Evolutionary conservation across 352 stramenopile species (phyloP).

Genomic region (Phytophthora uliginosa): DNA sequence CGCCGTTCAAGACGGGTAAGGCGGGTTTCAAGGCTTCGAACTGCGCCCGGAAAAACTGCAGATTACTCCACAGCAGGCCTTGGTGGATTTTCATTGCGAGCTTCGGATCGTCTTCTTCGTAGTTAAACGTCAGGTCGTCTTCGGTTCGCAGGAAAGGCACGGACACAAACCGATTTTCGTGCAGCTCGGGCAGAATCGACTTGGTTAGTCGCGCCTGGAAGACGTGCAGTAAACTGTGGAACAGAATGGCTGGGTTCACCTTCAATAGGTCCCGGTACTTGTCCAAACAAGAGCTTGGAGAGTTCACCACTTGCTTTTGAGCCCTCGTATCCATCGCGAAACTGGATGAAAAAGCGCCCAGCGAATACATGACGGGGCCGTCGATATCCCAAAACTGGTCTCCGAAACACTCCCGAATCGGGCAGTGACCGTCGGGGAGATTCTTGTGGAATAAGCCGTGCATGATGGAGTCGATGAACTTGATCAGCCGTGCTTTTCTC

Average conservation of each 20-base stretch:
- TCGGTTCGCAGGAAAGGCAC: constrained; percentile 67
- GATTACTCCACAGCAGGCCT: constrained; percentile 48
- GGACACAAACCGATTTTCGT: constrained; percentile 64
- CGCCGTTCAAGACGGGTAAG: constrained; percentile 18
- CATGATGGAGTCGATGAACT: constrained; percentile 81
- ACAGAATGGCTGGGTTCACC: constrained; percentile 66
- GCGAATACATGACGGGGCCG: constrained; percentile 64
- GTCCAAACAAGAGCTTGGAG: constrained; percentile 31
- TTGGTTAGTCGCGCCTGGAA: constrained; percentile 66
- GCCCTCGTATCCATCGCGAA: constrained; percentile 53
- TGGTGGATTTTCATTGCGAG: constrained; percentile 56
- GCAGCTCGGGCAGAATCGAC: constrained; percentile 61
- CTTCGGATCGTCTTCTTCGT: constrained; percentile 60
- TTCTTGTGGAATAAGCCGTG: constrained; percentile 68
- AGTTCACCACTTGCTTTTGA: constrained; percentile 23
- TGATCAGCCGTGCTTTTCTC: constrained; percentile 63
- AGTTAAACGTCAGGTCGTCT: constrained; percentile 63
- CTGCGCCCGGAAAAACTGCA: constrained; percentile 70
- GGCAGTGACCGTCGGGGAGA: constrained; percentile 31
- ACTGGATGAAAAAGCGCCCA: constrained; percentile 71
- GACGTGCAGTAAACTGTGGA: constrained; percentile 62
- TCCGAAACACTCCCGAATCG: constrained; percentile 50
- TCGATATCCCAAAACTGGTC: constrained; percentile 86
- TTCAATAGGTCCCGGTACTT: constrained; percentile 62
- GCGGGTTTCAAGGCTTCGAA: constrained; percentile 57